Evolutionary conservation across 129 eudicot genomes (phyloP).

Genomic region (Pittosporum tobira): DNA sequence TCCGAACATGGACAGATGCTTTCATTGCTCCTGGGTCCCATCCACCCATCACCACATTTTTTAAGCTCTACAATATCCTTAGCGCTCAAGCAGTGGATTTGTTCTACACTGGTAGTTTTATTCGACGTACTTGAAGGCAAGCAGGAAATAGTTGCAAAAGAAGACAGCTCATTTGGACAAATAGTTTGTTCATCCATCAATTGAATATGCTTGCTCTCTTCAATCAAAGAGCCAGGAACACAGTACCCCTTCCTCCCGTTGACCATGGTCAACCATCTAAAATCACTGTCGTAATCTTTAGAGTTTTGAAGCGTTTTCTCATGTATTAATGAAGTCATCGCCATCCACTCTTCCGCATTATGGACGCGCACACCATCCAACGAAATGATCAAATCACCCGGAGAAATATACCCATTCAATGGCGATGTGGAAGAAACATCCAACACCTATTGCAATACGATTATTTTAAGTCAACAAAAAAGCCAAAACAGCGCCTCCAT

Average conservation of each 20-base stretch:
- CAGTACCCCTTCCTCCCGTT: constrained; percentile 53
- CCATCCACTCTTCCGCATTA: constrained; percentile 55
- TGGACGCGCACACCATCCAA: constrained; percentile 47
- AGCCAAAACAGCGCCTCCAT: neutral
- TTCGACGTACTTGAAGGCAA: constrained; percentile 16
- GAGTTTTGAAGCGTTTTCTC: constrained; percentile 27
- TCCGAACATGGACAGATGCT: constrained; percentile 56
- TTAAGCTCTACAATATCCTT: constrained; percentile 55
- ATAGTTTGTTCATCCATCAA: constrained; percentile 29
- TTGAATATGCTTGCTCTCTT: constrained; percentile 31
- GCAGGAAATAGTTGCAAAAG: constrained; percentile 56
- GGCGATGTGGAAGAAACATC: constrained; percentile 60
- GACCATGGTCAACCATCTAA: neutral
- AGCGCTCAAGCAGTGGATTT: constrained; percentile 45
- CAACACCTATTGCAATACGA: constrained; percentile 44
- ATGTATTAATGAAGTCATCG: constrained; percentile 27
- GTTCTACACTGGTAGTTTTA: constrained; percentile 21
- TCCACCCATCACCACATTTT: constrained; percentile 56
- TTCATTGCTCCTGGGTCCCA: constrained; percentile 18
- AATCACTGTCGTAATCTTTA: constrained; percentile 7
- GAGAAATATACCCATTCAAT: constrained; percentile 50
- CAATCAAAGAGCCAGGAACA: constrained; percentile 45
- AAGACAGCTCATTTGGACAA: constrained; percentile 55
- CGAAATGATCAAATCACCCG: constrained; percentile 55
- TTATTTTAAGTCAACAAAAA: neutral